Percentiles rank a stretch among this genome's conserved stretches.
Conservation (phyloP, 306 rosid genomes). For the Sicyos edulis region DNA sequence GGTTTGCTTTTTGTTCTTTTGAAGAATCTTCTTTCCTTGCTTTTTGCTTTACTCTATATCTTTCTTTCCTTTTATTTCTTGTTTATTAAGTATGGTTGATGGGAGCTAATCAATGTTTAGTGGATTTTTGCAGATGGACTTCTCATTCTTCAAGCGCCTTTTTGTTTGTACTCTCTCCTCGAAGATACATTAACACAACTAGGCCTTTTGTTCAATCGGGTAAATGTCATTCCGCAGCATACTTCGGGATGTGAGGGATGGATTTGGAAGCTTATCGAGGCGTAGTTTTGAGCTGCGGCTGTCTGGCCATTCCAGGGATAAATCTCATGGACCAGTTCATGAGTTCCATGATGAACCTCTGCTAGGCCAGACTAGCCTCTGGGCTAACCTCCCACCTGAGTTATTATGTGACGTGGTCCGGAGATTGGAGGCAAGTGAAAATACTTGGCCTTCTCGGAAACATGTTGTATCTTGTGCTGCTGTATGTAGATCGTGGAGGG, state of each 20-base stretch:
- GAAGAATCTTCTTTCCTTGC: conserved; percentile 49
- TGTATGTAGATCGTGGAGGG: conserved; percentile 92
- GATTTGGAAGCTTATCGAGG: conserved; percentile 79
- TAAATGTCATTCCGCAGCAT: conserved; percentile 91
- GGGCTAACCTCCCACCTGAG: conserved; percentile 91
- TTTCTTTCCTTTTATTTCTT: conserved; percentile 48
- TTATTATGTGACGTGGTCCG: conserved; percentile 71
- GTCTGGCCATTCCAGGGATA: conserved; percentile 58
- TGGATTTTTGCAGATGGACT: conserved; percentile 48
- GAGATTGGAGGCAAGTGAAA: conserved; percentile 80
- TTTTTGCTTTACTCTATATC: conserved; percentile 59
- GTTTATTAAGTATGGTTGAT: conserved; percentile 35
- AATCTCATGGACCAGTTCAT: conserved; percentile 59
- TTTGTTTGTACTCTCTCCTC: conserved; percentile 19
- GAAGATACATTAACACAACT: conserved; percentile 21
- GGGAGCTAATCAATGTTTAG: conserved; percentile 36
- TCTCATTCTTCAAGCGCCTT: conserved; percentile 17
- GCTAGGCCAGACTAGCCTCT: conserved; percentile 52
- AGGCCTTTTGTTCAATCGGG: conserved; percentile 30
- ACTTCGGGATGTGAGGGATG: conserved; percentile 80
- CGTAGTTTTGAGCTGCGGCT: conserved; percentile 78
- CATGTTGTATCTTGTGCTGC: conserved; percentile 77
- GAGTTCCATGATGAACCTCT: conserved; percentile 45
- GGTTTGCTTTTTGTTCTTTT: conserved; percentile 36
- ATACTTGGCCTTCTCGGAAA: conserved; percentile 75